Conservation (phyloP, 768 basidiomycete species). For the Panaeolus cyanescens region DNA sequence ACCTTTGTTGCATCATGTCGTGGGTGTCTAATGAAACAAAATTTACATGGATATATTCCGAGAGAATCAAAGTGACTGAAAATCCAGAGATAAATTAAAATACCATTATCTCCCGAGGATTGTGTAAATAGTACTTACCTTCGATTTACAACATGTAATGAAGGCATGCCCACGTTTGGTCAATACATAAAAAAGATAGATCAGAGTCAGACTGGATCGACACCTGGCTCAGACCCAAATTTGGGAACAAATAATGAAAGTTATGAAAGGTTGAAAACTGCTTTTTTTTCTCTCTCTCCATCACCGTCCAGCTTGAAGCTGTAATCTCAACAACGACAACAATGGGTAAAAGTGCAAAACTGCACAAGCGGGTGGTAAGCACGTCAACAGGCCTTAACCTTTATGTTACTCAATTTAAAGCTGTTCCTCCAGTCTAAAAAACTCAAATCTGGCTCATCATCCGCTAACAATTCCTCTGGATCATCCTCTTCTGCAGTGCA, state of each 20-base stretch:
- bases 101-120: too few relatives aligned
- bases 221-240: too few relatives aligned
- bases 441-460: constrained; percentile 28
- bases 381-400: background rate
- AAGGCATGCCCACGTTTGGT: too few relatives aligned
- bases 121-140: too few relatives aligned
- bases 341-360: constrained; percentile 71
- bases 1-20: background rate
- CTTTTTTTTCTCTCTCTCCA: background rate
- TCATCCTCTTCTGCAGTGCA: constrained; percentile 25
- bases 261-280: too few relatives aligned
- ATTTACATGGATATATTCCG: background rate
- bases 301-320: background rate
- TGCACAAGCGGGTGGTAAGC: constrained; percentile 62
- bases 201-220: too few relatives aligned
- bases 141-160: too few relatives aligned
- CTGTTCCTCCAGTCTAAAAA: constrained; percentile 36
- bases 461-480: constrained; percentile 17
- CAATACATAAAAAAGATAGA: too few relatives aligned
- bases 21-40: background rate
- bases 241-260: background rate
- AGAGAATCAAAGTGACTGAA: too few relatives aligned
- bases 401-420: background rate
- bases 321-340: background rate
- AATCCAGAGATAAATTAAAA: too few relatives aligned